Base-by-base conservation (phyloP, 2,329 filamentous ascomycete species). In the Pyrenophora seminiperda region DNA sequence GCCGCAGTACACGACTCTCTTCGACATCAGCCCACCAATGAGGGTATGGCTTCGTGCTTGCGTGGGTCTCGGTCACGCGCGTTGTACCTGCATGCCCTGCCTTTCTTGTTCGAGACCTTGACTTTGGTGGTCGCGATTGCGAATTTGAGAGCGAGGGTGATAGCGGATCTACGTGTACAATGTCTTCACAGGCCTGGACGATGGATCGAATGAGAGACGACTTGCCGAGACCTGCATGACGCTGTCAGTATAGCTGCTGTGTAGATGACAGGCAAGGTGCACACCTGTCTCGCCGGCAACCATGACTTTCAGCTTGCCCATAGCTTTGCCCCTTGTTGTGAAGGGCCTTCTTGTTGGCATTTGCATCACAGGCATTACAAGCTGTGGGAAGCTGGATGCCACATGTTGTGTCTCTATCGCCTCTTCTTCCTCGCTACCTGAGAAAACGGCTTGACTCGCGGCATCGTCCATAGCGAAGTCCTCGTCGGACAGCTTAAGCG, bases 331-430 rank as follows among this genome's bases (percentile, higher is more conserved):
- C 38, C 83, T 83, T n/a, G 89, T 85, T 0, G 94, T 97, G 71
- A 97, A 97, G 0, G 92, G 92, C 42, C 91, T 83, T 41, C 94
- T 85, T 53, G 85, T 89, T 3, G 94, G 93, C 83, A 99, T 94
- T 54, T 84, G 86, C 64, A 99, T 87, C 67, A 91, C 96, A 4
- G 94, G 94, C 94, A 99, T 99, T 53, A 99, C 90, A n/a, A 99
- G 81, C 72, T 97, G 92, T 18, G 88, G 88, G 32, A 76, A 70
- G 56, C 66, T 57, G n/a, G 59, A 52, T 17, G 49, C 48, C 33
- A 78, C 80, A 36, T 55, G 50, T 43, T 60, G 62, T 19, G 56
- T 61, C 22, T 64, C 62, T 17, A 62, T 75, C 18, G 58, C 49
- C 63, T 65, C 76, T 68, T 82, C 86, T 65, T 84, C 77, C 60